These are phyloP conservation scores for Kuraishia molischiana DNA, from an alignment of 805 yeast species.

Conservation along the genomic window DNA sequence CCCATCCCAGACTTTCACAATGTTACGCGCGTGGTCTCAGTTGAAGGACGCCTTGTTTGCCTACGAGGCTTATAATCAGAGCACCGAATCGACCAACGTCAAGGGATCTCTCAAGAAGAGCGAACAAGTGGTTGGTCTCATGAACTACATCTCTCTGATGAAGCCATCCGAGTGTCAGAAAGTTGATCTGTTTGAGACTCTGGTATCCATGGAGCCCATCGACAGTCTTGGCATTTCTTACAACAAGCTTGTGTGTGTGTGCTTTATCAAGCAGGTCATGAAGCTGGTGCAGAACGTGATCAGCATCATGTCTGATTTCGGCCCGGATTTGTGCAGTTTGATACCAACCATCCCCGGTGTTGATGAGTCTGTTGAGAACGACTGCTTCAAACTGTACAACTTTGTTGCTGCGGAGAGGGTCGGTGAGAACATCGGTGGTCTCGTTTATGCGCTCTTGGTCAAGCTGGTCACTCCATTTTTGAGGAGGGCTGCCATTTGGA, in stretches of 20 bases:
- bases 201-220: constrained; percentile 40
- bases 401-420: constrained; percentile 2
- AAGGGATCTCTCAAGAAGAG: constrained; percentile 2
- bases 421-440: constrained; percentile 1
- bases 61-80: constrained; percentile 22
- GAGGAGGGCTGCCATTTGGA: constrained; percentile 49
- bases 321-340: background rate
- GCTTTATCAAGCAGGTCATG: constrained; percentile 42
- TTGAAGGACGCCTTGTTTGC: constrained; percentile 24
- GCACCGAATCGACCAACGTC: constrained; percentile 19
- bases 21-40: constrained; percentile 38
- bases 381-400: constrained; percentile 1
- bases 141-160: background rate
- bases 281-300: constrained; percentile 25
- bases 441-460: constrained; percentile 41
- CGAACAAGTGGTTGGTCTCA: constrained; percentile 1
- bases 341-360: constrained; percentile 6
- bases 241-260: constrained; percentile 36
- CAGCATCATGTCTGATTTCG: background rate
- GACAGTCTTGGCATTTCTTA: constrained; percentile 33
- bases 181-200: constrained; percentile 41
- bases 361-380: constrained; percentile 10
- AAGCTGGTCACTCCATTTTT: constrained; percentile 55
- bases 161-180: background rate
- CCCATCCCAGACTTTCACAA: constrained; percentile 49